Evolutionary conservation across 495 filamentous ascomycete genomes (phyloP), one percentile per base, ranked within the genome.

Genomic region (Lindgomyces ingoldianus): DNA sequence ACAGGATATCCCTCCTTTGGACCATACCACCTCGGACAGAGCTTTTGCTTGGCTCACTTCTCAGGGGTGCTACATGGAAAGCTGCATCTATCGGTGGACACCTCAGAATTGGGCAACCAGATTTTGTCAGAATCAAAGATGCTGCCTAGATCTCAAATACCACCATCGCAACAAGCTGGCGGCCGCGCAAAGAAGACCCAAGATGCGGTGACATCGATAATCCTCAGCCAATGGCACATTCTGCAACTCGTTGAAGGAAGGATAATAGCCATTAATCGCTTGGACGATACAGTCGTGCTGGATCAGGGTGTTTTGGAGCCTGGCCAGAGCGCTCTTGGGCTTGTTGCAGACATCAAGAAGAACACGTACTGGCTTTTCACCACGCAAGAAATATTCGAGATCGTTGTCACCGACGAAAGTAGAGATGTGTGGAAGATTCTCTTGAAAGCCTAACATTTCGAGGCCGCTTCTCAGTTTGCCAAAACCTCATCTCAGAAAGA

Each of bases 351-450:
- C 74, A 81, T 87, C 29, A 91, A 91, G 68, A 95, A 97, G 78
- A 93, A 91, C 62, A 98, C 94, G 0, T 97, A 90, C 72, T 98
- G 94, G 94, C 83, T 97, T n/a, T 96, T 97, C 72, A 98, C 95
- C 1, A 80, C 82, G 3, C 80, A 88, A 59, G 91, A 94, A 62
- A 96, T 98, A 52, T 96, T 89, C 69, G 95, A 98, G 77, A 89
- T 98, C 47, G 90, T 91, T 9, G 88, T 90, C 19, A 87, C 84
- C 22, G 91, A 97, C 49, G 95, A 98, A 71, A 91, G 93, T 68
- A 78, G 93, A 67, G 92, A 98, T 77, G 83, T 97, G 27, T 98
- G 94, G 94, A 90, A 89, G 71, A 89, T 97, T 21, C 88, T 96
- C 81, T 76, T 97, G 26, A 81, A 88, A 65, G 82, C 86, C 66